phyloP scores from a whole-genome alignment of 805 yeast species.

The Candida tibetensis region DNA sequence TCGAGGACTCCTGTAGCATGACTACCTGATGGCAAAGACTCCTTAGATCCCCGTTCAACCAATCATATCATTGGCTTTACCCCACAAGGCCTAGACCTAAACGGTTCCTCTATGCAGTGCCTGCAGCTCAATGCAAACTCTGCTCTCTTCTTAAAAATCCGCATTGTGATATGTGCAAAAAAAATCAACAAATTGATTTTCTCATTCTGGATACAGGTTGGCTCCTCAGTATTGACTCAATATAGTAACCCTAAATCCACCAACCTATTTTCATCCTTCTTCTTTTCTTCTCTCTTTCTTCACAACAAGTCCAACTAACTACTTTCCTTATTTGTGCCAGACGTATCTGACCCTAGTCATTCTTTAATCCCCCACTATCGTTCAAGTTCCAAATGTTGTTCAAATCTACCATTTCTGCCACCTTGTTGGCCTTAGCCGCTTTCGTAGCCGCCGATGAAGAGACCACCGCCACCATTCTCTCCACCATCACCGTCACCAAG shows the following conservation, averaged over 20 bases:
- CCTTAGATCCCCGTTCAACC: no score
- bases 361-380: conserved; percentile 6
- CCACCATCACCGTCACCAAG: conserved; percentile 46
- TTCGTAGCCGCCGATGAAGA: conserved; percentile 13
- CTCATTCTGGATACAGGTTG: no score
- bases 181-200: no score
- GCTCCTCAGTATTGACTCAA: background rate
- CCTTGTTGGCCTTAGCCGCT: conserved; percentile 10
- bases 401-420: conserved; percentile 9
- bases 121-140: no score
- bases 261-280: background rate
- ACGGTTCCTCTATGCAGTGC: no score
- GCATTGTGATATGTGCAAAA: no score
- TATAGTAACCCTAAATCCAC: background rate
- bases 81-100: no score
- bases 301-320: background rate
- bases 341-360: conserved; percentile 6
- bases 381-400: conserved; percentile 13
- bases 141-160: no score
- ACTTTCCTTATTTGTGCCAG: background rate
- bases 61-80: no score
- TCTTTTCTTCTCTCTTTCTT: conserved; percentile 1
- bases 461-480: conserved; percentile 37
- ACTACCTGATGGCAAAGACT: no score
- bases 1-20: no score